phyloP scores from a whole-genome alignment of 2,329 filamentous ascomycete genomes.

The Xylariaceae sp. region DNA sequence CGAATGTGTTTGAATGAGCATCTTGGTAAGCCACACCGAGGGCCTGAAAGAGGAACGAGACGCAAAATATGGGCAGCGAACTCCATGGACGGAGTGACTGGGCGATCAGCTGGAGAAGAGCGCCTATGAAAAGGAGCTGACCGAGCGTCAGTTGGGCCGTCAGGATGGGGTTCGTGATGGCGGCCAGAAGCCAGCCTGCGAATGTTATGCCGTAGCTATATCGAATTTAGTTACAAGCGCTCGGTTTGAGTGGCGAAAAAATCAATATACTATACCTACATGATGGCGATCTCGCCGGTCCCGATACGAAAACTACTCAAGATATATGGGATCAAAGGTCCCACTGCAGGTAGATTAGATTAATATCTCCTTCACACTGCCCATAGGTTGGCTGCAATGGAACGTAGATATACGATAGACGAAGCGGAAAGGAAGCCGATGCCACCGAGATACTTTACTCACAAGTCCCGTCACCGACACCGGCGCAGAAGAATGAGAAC shows the following conservation, averaged over 20 bases:
- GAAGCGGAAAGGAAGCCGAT: background rate
- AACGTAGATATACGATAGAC: background rate
- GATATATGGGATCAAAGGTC: conserved; percentile 58
- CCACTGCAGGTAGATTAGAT: conserved; percentile 33
- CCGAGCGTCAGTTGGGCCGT: conserved; percentile 49
- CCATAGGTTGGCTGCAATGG: background rate
- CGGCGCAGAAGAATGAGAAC: conserved; percentile 61
- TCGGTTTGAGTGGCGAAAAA: background rate
- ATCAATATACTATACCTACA: conserved; percentile 18
- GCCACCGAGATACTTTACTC: background rate
- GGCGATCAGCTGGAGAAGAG: conserved; percentile 47
- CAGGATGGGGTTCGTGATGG: conserved; percentile 50
- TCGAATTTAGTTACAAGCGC: background rate
- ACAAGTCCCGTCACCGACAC: conserved; percentile 56
- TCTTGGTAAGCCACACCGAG: conserved; percentile 60
- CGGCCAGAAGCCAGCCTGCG: conserved; percentile 54
- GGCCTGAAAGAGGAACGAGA: conserved; percentile 53
- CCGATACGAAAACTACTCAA: conserved; percentile 46
- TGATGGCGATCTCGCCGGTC: conserved; percentile 29
- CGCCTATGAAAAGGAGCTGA: conserved; percentile 51
- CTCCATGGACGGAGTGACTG: conserved; percentile 52
- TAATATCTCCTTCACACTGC: background rate
- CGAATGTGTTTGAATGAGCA: conserved; percentile 57
- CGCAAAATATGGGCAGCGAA: conserved; percentile 51
- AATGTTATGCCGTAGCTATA: conserved; percentile 53